Evolutionary conservation across 768 basidiomycete genomes (phyloP), one percentile per base, ranked within the genome.

Genomic region (Russula sp.): DNA sequence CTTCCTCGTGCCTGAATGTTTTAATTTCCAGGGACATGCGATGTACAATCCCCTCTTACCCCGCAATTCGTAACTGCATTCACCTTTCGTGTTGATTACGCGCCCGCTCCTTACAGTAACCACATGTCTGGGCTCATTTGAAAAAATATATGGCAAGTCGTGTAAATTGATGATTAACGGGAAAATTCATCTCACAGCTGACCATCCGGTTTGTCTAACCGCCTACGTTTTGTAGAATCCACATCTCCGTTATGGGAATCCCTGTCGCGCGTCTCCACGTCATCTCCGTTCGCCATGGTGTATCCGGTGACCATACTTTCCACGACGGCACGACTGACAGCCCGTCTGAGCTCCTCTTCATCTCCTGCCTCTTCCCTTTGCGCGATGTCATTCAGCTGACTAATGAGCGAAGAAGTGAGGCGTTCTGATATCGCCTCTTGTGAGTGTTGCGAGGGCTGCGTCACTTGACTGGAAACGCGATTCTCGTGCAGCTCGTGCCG

Each of bases 361-460:
- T 86, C 88, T 66, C 84, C 74, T 51, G 73, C 73, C 65, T 82
- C 78, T 27, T 80, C 80, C 42, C 78, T 82, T 61, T 80, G 78
- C 79, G 90, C 84, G 70, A 94, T 86, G 57, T 81, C 79, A 69
- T 84, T 79, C 45, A 88, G 84, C 31, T 83, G 82, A 56, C 76
- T 74, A 76, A 94, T 82, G 63, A 93, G 79, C 20, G 78, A 77
- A 34, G 82, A 78, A 4, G 91, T 89, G 62, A 93, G 80, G 39
- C 77, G 74, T 69, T 91, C 86, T n/a, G 89, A 84, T 39, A 82
- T 83, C 35, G 74, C 74, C 62, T 93, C 82, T 73, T 90, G 86
- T 22, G 80, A 78, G 66, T 88, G 82, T 70, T 88, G 84, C 5
- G 88, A 89, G 2, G 80, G 84, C 57, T 72, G 73, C 16, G 61